Base-by-base conservation (phyloP, 163 green algal species). In the Chlamydomonas reinhardtii region DNA sequence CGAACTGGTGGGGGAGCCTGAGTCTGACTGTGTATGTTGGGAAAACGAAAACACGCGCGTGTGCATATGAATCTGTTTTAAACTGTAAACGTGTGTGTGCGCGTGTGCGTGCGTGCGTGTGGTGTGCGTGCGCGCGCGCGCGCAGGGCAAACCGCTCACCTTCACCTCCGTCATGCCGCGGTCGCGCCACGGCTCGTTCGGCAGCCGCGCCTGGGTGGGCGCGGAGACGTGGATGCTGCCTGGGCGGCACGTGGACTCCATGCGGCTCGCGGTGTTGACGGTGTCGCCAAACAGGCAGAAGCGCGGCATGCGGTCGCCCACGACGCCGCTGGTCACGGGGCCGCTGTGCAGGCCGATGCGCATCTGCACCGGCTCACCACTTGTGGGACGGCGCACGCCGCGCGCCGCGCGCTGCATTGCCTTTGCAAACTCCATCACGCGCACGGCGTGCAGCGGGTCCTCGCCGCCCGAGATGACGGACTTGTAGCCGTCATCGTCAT, bases 271-370 rank as follows among this genome's bases (percentile, higher is more conserved):
- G 15, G 83, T 90, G 88, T 91, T 91, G 54, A 91, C 87, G 34
- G 83, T 88, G 77, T 91, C 68, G 15, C 86, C 86, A 31, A 90
- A 90, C 32, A 90, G 56, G 78, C 86, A 90, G 78, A 87, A 90
- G 56, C 86, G 72, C 17, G 86, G 69, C 20, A 81, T 54, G 64
- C 73, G 76, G 34, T 54, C 22, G 5, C 78, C 78, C 78, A 85
- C 78, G 25, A 85, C 74, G n/a, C 78, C 78, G 43, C 66, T 77
- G 64, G 74, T 85, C 9, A 85, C 78, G 16, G 56, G 66, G 4
- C 78, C 78, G 11, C 20, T 52, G 78, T 85, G 66, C 35, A 85
- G 62, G 48, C 78, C 78, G 34, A 77, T 69, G 34, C 78, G 66
- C 1, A 85, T 20, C 19, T 43, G 64, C 64, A 84, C 56, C 61